Percentiles rank a stretch among this genome's conserved stretches.
Evolutionary conservation across 2,329 filamentous ascomycete genomes (phyloP).

Genomic region (Zasmidium citrigriseum): DNA sequence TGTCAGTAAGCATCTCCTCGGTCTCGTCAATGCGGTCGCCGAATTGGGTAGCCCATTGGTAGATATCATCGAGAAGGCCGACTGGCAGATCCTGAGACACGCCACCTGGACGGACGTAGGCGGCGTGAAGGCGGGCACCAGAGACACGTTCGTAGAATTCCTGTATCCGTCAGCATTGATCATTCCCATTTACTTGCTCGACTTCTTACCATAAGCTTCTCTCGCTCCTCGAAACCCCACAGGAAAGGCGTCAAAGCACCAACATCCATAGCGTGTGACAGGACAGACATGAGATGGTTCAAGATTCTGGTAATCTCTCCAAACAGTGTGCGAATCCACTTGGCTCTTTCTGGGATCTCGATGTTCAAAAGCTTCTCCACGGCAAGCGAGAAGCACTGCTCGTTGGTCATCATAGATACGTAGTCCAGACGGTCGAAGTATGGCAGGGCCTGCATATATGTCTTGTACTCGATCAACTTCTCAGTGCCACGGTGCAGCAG

Average conservation of each 20-base stretch:
- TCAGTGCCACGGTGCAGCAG: constrained; percentile 95
- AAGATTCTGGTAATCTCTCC: constrained; percentile 90
- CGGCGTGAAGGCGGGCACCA: constrained; percentile 93
- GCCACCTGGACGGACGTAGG: constrained; percentile 94
- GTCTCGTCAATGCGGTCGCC: constrained; percentile 98
- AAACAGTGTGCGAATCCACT: constrained; percentile 95
- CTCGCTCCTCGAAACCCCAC: constrained; percentile 99
- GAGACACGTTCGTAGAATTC: constrained; percentile 99
- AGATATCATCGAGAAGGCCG: constrained; percentile 95
- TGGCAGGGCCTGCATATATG: constrained; percentile 94
- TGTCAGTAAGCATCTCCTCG: constrained; percentile 97
- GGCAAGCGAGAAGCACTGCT: constrained; percentile 93
- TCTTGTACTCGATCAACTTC: constrained; percentile 99
- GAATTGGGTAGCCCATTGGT: constrained; percentile 99
- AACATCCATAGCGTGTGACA: constrained; percentile 98
- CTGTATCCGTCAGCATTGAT: constrained; percentile 48
- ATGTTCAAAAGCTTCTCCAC: constrained; percentile 98
- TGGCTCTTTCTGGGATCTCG: constrained; percentile 91
- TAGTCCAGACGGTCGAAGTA: constrained; percentile 99
- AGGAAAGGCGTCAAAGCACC: constrained; percentile 96
- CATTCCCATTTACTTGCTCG: background rate
- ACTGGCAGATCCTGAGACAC: constrained; percentile 93
- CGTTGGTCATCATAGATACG: constrained; percentile 99
- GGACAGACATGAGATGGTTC: constrained; percentile 97
- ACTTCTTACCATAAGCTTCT: constrained; percentile 91